Percentiles rank a stretch among this genome's conserved stretches.
phyloP scores from a whole-genome alignment of 2,329 filamentous ascomycete species.

The Sclerotinia glacialis region DNA sequence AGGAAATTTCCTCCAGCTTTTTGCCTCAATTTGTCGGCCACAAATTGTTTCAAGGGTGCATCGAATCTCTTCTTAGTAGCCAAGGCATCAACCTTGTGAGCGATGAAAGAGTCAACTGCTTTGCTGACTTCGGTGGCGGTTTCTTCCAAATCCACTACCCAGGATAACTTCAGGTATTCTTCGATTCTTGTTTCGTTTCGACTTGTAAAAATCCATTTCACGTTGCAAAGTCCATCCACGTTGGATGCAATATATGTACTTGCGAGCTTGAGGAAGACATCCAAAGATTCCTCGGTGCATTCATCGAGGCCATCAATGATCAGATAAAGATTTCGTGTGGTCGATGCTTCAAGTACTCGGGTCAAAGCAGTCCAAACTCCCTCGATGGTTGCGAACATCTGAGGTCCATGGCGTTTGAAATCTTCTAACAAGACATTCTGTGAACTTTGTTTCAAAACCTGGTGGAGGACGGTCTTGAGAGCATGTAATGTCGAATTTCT shows the following conservation, averaged over 20 bases:
- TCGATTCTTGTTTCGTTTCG: conserved; percentile 20
- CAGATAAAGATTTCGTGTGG: conserved; percentile 20
- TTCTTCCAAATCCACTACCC: conserved; percentile 18
- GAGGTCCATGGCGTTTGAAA: conserved; percentile 20
- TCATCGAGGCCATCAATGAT: conserved; percentile 24
- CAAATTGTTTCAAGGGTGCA: conserved; percentile 16
- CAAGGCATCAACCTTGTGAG: conserved; percentile 11
- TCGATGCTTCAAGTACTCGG: conserved; percentile 16
- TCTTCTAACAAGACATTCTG: conserved; percentile 18
- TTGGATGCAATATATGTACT: conserved; percentile 18
- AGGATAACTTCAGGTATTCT: conserved; percentile 19
- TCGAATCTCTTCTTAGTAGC: conserved; percentile 21
- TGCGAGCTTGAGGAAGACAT: conserved; percentile 16
- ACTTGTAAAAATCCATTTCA: conserved; percentile 24
- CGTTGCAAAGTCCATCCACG: conserved; percentile 19
- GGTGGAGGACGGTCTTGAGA: conserved; percentile 20
- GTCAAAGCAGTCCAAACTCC: conserved; percentile 19
- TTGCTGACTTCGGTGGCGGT: conserved; percentile 3
- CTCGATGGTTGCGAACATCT: conserved; percentile 20
- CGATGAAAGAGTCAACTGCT: conserved; percentile 15
- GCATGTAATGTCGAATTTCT: conserved; percentile 22
- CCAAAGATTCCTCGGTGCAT: conserved; percentile 18
- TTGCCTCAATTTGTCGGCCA: conserved; percentile 15
- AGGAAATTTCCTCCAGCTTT: conserved; percentile 19
- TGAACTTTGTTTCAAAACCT: conserved; percentile 17